These are phyloP conservation scores for Tetraselmis striata DNA, from an alignment of 139 green algal species.

Conservation along the genomic window DNA sequence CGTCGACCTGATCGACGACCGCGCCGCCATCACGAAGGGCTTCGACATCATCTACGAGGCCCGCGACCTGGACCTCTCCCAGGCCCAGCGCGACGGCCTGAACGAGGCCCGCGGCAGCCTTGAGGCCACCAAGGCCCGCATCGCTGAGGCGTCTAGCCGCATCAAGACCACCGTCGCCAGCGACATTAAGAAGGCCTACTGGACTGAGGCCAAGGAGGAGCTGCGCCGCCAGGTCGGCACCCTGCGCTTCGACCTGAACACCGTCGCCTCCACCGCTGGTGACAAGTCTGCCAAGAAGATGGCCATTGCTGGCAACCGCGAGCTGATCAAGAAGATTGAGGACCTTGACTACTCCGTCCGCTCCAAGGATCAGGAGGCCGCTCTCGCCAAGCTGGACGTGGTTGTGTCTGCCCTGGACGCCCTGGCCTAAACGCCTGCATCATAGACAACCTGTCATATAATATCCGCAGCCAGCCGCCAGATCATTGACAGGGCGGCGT, in stretches of 20 bases:
- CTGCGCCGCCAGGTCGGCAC: slow-evolving; percentile 79
- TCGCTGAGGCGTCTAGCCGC: slow-evolving; percentile 62
- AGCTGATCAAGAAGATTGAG: slow-evolving; percentile 70
- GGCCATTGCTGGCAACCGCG: slow-evolving; percentile 51
- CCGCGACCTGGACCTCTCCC: slow-evolving; percentile 73
- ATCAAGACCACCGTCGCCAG: slow-evolving; percentile 64
- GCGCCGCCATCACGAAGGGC: slow-evolving; percentile 35
- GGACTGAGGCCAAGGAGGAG: slow-evolving; percentile 76
- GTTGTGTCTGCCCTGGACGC: slow-evolving; percentile 54
- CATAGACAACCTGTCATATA: too few relatives aligned
- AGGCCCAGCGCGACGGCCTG: slow-evolving; percentile 67
- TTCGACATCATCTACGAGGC: slow-evolving; percentile 94
- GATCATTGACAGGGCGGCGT: too few relatives aligned
- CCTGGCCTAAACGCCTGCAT: slow-evolving; percentile 22
- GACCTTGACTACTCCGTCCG: slow-evolving; percentile 78
- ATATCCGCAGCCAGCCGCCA: too few relatives aligned
- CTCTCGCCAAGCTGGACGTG: slow-evolving; percentile 39
- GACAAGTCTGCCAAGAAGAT: slow-evolving; percentile 74
- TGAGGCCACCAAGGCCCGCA: slow-evolving; percentile 57
- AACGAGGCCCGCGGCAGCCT: slow-evolving; percentile 52
- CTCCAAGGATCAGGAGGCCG: slow-evolving; percentile 67
- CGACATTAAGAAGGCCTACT: slow-evolving; percentile 83
- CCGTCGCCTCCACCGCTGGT: slow-evolving; percentile 50
- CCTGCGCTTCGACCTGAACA: slow-evolving; percentile 86
- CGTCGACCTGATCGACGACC: slow-evolving; percentile 77